These are phyloP conservation scores for Sugiyamaella qingdaonensis DNA, from an alignment of 805 yeast species.

Conservation along the genomic window DNA sequence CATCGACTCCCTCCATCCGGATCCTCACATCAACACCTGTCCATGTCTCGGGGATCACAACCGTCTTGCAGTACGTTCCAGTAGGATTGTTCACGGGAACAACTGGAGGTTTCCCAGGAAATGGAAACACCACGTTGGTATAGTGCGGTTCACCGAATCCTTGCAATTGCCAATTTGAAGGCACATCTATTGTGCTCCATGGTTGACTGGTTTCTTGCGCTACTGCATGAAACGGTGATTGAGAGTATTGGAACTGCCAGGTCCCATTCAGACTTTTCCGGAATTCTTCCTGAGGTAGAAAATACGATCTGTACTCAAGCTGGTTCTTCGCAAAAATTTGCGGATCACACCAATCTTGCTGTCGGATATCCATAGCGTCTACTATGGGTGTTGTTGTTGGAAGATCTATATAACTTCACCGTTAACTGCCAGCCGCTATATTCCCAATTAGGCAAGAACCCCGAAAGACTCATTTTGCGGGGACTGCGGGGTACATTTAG, in stretches of 20 bases:
- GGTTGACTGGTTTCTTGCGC: neutral
- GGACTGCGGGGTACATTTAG: too few species aligned
- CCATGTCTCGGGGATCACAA: constrained; percentile 22
- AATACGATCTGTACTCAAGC: neutral
- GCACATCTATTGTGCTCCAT: constrained; percentile 29
- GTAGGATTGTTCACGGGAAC: constrained; percentile 34
- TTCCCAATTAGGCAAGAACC: too few species aligned
- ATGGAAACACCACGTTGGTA: constrained; percentile 33
- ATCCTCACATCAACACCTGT: constrained; percentile 24
- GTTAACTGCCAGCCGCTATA: too few species aligned
- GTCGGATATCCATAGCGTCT: too few species aligned
- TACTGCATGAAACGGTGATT: neutral
- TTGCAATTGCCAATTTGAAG: constrained; percentile 37
- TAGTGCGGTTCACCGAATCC: constrained; percentile 36
- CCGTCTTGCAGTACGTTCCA: constrained; percentile 30
- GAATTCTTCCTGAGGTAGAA: neutral
- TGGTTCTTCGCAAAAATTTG: neutral
- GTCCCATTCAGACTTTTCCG: constrained; percentile 16
- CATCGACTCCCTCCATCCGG: constrained; percentile 37
- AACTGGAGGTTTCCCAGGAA: constrained; percentile 33
- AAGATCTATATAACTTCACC: too few species aligned
- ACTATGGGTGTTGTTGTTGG: too few species aligned
- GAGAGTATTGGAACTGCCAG: constrained; percentile 20
- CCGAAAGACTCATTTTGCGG: too few species aligned
- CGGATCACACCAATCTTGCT: constrained; percentile 2